Conservation (phyloP, 1,284 basidiomycete genomes). For the Fistulina hepatica region DNA sequence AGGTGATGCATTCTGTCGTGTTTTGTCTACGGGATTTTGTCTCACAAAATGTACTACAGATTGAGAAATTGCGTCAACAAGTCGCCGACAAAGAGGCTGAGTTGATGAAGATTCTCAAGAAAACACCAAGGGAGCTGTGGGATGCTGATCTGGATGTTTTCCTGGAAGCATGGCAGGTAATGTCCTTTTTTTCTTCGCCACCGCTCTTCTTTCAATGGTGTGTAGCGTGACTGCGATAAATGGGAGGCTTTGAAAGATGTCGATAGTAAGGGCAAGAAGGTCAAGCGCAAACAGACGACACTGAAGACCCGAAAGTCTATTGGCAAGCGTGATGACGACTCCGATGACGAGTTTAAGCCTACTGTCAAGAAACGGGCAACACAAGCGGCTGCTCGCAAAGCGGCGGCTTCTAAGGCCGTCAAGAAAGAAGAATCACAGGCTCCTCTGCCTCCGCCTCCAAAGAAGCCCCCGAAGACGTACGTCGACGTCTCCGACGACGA, state of each 20-base stretch:
- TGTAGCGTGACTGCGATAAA: conserved; percentile 49
- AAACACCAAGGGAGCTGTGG: conserved; percentile 83
- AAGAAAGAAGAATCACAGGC: conserved; percentile 14
- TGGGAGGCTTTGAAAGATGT: conserved; percentile 44
- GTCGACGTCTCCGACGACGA: conserved; percentile 12
- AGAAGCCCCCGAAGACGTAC: conserved; percentile 17
- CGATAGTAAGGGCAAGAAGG: conserved; percentile 48
- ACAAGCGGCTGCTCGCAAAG: conserved; percentile 2
- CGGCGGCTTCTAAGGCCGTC: not conserved
- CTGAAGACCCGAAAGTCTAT: conserved; percentile 63
- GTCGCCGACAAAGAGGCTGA: conserved; percentile 79
- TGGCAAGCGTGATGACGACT: conserved; percentile 25
- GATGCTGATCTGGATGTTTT: conserved; percentile 82
- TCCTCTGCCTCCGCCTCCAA: conserved; percentile 11
- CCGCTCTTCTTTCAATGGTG: conserved; percentile 9
- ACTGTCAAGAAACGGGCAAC: conserved; percentile 12
- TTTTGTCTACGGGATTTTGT: conserved; percentile 6
- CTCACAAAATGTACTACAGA: conserved; percentile 39
- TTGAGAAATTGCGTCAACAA: conserved; percentile 77
- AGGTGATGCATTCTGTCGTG: conserved; percentile 47
- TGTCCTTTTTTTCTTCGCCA: conserved; percentile 19
- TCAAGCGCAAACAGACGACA: conserved; percentile 70
- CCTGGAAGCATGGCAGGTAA: conserved; percentile 75
- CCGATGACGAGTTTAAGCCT: conserved; percentile 20
- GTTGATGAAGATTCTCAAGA: conserved; percentile 68